Percentiles rank a stretch among this genome's conserved stretches.
These are phyloP conservation scores for Terfezia claveryi DNA, from an alignment of 495 filamentous ascomycete species.

Conservation along the genomic window DNA sequence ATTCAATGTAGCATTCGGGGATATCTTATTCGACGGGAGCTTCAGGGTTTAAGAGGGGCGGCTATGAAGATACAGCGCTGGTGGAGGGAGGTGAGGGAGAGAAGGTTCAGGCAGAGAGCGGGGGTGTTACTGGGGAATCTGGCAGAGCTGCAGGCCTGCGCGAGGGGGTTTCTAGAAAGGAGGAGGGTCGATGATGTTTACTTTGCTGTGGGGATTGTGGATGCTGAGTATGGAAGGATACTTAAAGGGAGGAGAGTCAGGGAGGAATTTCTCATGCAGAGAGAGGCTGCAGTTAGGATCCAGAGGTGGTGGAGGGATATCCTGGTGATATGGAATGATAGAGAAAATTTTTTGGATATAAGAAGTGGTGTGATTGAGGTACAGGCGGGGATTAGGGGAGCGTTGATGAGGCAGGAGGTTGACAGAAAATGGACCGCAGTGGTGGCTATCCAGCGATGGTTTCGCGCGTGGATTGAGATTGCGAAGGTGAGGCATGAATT, in stretches of 20 bases:
- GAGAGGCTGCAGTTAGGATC: slow-evolving; percentile 6
- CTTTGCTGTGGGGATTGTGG: slow-evolving; percentile 3
- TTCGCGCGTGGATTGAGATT: slow-evolving; percentile 4
- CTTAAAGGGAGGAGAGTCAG: slow-evolving; percentile 3
- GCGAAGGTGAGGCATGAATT: slow-evolving; percentile 7
- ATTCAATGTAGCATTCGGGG: slow-evolving; percentile 15
- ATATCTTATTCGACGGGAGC: slow-evolving; percentile 3
- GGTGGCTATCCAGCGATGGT: background rate
- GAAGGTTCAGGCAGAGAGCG: slow-evolving; percentile 11
- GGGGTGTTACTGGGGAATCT: slow-evolving; percentile 8
- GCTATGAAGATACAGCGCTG: slow-evolving; percentile 2
- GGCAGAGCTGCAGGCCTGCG: slow-evolving; percentile 12
- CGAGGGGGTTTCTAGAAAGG: slow-evolving; percentile 11
- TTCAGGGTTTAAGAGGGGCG: background rate
- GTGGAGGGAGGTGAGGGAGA: slow-evolving; percentile 13
- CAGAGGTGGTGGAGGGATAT: slow-evolving; percentile 12
- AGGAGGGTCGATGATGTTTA: slow-evolving; percentile 7
- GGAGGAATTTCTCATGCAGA: slow-evolving; percentile 5
- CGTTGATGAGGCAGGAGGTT: slow-evolving; percentile 1
- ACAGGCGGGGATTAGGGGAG: slow-evolving; percentile 7
- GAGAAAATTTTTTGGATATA: background rate
- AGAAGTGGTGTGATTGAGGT: background rate
- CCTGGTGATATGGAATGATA: slow-evolving; percentile 1
- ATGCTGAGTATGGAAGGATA: slow-evolving; percentile 3
- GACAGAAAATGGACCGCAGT: background rate